Evolutionary conservation across 2,329 filamentous ascomycete species (phyloP).

Genomic region (Apiospora marii): DNA sequence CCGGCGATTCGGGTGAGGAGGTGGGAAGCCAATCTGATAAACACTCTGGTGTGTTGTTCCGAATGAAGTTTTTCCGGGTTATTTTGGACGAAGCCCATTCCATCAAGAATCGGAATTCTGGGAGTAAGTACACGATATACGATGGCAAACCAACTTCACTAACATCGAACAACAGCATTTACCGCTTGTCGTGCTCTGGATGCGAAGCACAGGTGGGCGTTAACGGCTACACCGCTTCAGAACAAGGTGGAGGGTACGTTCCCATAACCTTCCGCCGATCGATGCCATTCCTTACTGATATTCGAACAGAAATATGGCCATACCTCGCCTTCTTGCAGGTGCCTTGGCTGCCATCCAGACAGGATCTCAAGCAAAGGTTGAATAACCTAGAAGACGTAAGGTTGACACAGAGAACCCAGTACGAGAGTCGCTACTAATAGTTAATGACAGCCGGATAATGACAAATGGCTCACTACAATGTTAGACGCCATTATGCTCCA

Average conservation of each 20-base stretch:
- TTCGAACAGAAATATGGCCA: constrained; percentile 8
- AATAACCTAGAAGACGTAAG: not conserved
- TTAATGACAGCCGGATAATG: not conserved
- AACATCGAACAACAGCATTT: not conserved
- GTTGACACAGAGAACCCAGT: too few relatives aligned
- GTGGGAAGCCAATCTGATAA: not conserved
- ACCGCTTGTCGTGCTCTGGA: not conserved
- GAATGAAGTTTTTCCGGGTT: constrained; percentile 23
- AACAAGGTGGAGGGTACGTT: not conserved
- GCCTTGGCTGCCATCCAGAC: not conserved
- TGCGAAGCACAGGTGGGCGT: constrained; percentile 3
- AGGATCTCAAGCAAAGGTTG: not conserved
- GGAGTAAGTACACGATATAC: not conserved
- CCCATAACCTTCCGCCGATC: too few relatives aligned
- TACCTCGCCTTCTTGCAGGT: constrained; percentile 8
- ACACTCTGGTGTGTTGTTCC: not conserved
- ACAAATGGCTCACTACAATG: not conserved
- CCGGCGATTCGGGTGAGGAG: not conserved
- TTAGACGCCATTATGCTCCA: not conserved
- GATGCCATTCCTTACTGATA: not conserved
- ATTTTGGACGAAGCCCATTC: constrained; percentile 26
- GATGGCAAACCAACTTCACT: not conserved
- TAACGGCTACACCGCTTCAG: constrained; percentile 23
- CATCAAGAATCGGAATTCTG: constrained; percentile 6
- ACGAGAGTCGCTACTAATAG: not conserved